Conservation (phyloP, 768 basidiomycete species). For the Podaxis mareebaensis region DNA sequence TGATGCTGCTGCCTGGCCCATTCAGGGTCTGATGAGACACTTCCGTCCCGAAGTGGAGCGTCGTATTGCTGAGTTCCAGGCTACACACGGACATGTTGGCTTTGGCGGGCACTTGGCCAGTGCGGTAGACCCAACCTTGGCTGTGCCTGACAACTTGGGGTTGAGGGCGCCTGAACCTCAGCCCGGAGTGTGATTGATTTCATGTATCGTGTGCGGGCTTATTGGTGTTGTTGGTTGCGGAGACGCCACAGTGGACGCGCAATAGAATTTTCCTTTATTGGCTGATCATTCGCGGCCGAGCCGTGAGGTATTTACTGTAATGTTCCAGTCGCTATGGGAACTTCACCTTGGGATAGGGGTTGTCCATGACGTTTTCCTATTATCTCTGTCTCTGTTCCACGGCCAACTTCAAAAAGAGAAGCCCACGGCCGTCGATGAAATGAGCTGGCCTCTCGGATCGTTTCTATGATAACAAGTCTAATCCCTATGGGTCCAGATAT, state of each 20-base stretch:
- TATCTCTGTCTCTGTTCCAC: too few species aligned
- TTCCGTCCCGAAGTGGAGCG: conserved; percentile 95
- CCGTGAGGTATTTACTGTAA: neutral
- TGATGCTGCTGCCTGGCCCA: conserved; percentile 98
- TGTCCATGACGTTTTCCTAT: too few species aligned
- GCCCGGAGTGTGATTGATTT: neutral
- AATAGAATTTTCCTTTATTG: conserved; percentile 10
- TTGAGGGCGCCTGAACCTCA: conserved; percentile 39
- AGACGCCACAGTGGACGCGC: neutral
- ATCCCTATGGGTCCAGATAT: neutral
- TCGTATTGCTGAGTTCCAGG: conserved; percentile 79
- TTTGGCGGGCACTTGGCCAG: conserved; percentile 82
- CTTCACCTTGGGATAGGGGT: too few species aligned
- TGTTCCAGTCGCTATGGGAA: neutral
- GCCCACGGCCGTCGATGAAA: neutral
- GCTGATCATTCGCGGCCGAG: neutral
- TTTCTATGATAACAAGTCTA: neutral
- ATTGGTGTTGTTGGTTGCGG: neutral
- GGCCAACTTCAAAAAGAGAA: too few species aligned
- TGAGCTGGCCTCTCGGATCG: neutral
- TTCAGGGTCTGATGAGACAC: conserved; percentile 96
- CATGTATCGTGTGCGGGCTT: neutral
- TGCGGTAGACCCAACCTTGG: conserved; percentile 67
- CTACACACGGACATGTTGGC: conserved; percentile 75
- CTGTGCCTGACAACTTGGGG: conserved; percentile 76